Evolutionary conservation across 2,329 filamentous ascomycete species (phyloP), one percentile per base, ranked within the genome.

Genomic region (Microdochium bolleyi): DNA sequence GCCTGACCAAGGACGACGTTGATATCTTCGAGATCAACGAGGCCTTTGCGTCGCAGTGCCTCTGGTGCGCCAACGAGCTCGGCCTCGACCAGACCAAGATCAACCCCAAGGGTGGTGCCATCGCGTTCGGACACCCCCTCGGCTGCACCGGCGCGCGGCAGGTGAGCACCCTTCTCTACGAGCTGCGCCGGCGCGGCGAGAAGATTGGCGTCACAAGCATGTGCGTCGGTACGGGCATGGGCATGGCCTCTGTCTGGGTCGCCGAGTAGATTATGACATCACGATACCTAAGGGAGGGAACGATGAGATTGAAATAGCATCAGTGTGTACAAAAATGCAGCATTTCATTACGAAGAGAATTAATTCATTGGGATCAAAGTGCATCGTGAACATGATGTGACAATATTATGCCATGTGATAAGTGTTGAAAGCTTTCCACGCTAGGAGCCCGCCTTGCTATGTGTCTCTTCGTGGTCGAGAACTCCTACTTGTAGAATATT

Each of bases 11-110:
- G 71, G 87, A 95, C 53, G 92, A 97, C 61, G 90, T 99, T 27
- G 94, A 97, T 68, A 92, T 97, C 66, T 97, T 83, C 66, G 94
- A 99, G 82, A 96, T 99, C 80, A 99, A 99, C 77, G 94, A 99
- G 81, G 94, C 94, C 1, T 99, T 99, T 70, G 94, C 94, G 30
- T 89, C 84, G 58, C 92, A 97, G 79, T 96, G 90, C 71, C 72
- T 97, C 60, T 97, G 88, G 88, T 96, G 91, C 71, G 83, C 89
- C 57, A 89, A 94, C 64, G 85, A 96, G 77, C 82, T 99, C 22
- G 87, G 86, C 48, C 73, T 99, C 25, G 88, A 90, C 51, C 67
- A 78, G 56, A 85, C 89, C 59, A 97, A 96, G 82, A 84, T 99
- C 67, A 97, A 97, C 76, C 92, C 92, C 63, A 96, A 96, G 80